Conservation (phyloP, 768 basidiomycete genomes). For the Imleria badia region DNA sequence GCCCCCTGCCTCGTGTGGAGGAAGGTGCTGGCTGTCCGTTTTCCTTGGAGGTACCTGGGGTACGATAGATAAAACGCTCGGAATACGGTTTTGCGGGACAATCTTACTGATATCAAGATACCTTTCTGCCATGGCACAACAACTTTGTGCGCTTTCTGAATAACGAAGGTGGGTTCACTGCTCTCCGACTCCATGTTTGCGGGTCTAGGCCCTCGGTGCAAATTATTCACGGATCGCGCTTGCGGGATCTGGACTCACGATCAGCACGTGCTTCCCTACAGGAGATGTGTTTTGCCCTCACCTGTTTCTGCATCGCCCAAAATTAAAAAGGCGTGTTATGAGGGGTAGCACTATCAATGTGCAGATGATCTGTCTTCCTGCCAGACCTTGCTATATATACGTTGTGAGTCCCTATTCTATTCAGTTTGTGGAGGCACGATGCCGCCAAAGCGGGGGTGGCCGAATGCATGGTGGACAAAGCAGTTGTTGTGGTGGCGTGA, state of each 20-base stretch:
- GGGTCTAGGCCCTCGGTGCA: constrained; percentile 6
- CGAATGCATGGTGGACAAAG: constrained; percentile 20
- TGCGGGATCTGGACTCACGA: constrained; percentile 19
- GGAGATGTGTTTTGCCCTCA: constrained; percentile 13
- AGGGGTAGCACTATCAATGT: constrained; percentile 14
- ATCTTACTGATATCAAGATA: constrained; percentile 21
- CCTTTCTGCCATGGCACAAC: constrained; percentile 20
- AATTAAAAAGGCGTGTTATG: constrained; percentile 28
- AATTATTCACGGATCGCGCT: constrained; percentile 11
- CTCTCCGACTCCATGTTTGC: constrained; percentile 2
- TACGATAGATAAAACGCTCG: constrained; percentile 4
- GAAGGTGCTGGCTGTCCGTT: constrained; percentile 5
- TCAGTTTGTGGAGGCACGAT: constrained; percentile 4
- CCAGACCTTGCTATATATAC: constrained; percentile 16
- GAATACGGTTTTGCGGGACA: background rate
- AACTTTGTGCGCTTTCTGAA: constrained; percentile 24
- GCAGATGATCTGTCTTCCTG: constrained; percentile 9
- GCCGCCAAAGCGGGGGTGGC: constrained; percentile 22
- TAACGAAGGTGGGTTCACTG: constrained; percentile 20
- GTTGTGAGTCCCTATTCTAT: constrained; percentile 1
- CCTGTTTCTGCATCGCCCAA: constrained; percentile 21
- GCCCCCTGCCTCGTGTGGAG: constrained; percentile 19
- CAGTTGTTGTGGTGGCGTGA: constrained; percentile 10
- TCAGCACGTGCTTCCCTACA: constrained; percentile 27
- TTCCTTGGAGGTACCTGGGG: constrained; percentile 28